Conservation (phyloP, 148 eudicot genomes). For the Fagopyrum esculentum region DNA sequence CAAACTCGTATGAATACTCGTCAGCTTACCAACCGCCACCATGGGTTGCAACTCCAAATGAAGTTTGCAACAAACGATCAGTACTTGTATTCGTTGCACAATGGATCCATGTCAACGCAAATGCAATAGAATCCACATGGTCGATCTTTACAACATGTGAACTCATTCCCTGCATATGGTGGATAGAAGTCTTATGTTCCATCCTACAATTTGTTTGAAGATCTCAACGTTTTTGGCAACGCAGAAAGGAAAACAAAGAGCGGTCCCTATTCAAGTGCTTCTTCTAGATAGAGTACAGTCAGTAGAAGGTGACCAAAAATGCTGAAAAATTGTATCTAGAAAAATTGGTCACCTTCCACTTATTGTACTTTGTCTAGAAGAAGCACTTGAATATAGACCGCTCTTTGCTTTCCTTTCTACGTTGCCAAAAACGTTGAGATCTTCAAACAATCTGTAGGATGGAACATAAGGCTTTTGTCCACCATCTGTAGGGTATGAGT, state of each 20-base stretch:
- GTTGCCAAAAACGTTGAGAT: conserved; percentile 74
- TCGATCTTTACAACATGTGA: conserved; percentile 10
- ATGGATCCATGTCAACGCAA: conserved; percentile 20
- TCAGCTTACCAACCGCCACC: conserved; percentile 81
- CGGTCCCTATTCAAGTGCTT: conserved; percentile 44
- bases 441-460: conserved; percentile 87
- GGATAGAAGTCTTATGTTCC: conserved; percentile 53
- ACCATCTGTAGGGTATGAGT: conserved; percentile 28
- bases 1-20: conserved; percentile 30
- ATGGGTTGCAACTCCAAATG: conserved; percentile 56
- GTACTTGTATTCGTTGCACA: not conserved
- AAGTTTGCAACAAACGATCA: conserved; percentile 9
- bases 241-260: conserved; percentile 48
- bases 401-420: conserved; percentile 48
- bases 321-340: not conserved
- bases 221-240: conserved; percentile 73
- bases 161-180: conserved; percentile 28
- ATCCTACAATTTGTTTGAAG: conserved; percentile 86
- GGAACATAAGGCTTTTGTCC: conserved; percentile 54
- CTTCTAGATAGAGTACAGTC: conserved; percentile 45
- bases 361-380: conserved; percentile 46
- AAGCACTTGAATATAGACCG: conserved; percentile 44
- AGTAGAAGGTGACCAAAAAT: conserved; percentile 27
- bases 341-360: conserved; percentile 25
- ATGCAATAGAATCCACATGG: conserved; percentile 22